Evolutionary conservation across 768 basidiomycete species (phyloP).

Genomic region (Lentinula raphanica): DNA sequence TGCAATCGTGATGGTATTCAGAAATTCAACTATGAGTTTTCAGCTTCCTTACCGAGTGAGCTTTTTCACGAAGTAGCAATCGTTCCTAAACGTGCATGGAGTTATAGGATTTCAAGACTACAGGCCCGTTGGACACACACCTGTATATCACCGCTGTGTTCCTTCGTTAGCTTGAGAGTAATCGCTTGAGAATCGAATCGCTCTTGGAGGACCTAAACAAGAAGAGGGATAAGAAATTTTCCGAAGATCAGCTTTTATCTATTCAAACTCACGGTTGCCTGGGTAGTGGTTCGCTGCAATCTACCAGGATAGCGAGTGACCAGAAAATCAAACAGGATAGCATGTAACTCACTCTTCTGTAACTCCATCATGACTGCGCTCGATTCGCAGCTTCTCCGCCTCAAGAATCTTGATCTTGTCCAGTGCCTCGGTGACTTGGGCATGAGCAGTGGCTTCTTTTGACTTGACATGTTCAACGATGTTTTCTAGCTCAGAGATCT

Average conservation of each 20-base stretch:
- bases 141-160: constrained; percentile 47
- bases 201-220: constrained; percentile 46
- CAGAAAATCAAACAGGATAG: background rate
- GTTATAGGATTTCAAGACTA: constrained; percentile 2
- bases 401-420: constrained; percentile 7
- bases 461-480: background rate
- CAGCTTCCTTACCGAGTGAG: constrained; percentile 26
- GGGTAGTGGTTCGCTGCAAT: background rate
- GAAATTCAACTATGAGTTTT: background rate
- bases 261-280: background rate
- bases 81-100: constrained; percentile 27
- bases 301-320: background rate
- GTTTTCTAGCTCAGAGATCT: constrained; percentile 3
- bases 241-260: too few relatives aligned
- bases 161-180: constrained; percentile 49
- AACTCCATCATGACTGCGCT: constrained; percentile 15
- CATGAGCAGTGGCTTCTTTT: background rate
- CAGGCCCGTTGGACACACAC: constrained; percentile 16
- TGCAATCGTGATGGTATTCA: background rate
- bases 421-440: background rate
- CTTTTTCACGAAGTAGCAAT: constrained; percentile 27
- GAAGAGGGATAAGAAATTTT: background rate
- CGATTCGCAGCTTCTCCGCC: constrained; percentile 14
- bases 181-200: constrained; percentile 54
- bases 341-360: constrained; percentile 19